phyloP scores from a whole-genome alignment of 495 filamentous ascomycete species.

The Sporormia fimetaria region DNA sequence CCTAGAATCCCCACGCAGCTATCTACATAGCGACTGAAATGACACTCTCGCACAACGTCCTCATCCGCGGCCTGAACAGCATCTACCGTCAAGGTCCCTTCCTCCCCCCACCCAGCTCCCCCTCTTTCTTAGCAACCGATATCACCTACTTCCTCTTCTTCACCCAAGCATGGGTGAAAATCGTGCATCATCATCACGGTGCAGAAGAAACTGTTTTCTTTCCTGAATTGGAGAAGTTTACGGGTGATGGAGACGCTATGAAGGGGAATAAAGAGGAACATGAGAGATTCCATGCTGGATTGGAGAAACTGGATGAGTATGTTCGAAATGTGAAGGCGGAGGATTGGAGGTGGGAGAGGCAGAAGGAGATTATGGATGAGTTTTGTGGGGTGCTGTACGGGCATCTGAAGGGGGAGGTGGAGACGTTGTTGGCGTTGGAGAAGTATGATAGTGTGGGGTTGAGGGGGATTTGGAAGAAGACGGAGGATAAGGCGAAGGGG shows the following conservation, averaged over 20 bases:
- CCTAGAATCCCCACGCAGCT: constrained; percentile 6
- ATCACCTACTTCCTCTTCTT: constrained; percentile 35
- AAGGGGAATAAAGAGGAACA: constrained; percentile 20
- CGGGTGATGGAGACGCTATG: constrained; percentile 35
- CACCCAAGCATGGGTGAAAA: constrained; percentile 29
- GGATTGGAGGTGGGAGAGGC: constrained; percentile 1
- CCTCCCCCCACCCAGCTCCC: constrained; percentile 24
- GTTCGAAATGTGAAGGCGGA: background rate
- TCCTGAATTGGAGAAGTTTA: constrained; percentile 33
- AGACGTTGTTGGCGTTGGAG: constrained; percentile 21
- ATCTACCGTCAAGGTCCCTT: constrained; percentile 39
- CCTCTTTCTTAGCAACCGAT: no score
- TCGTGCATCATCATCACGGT: constrained; percentile 37
- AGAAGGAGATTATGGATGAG: constrained; percentile 6
- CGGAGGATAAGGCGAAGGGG: no score
- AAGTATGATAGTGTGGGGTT: constrained; percentile 25
- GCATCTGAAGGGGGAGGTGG: constrained; percentile 12
- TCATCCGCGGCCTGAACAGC: constrained; percentile 39
- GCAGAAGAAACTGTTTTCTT: constrained; percentile 38
- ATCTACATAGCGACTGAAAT: constrained; percentile 34
- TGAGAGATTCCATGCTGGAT: constrained; percentile 3
- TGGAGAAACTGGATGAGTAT: constrained; percentile 4
- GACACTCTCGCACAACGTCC: constrained; percentile 37
- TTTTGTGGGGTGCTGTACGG: constrained; percentile 3
- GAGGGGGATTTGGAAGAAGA: constrained; percentile 19